A percentile compares a stretch with the other conserved stretches of the same genome.
Evolutionary conservation across 73 alveolate genomes (phyloP).

Genomic region (Symbiodinium pilosum): DNA sequence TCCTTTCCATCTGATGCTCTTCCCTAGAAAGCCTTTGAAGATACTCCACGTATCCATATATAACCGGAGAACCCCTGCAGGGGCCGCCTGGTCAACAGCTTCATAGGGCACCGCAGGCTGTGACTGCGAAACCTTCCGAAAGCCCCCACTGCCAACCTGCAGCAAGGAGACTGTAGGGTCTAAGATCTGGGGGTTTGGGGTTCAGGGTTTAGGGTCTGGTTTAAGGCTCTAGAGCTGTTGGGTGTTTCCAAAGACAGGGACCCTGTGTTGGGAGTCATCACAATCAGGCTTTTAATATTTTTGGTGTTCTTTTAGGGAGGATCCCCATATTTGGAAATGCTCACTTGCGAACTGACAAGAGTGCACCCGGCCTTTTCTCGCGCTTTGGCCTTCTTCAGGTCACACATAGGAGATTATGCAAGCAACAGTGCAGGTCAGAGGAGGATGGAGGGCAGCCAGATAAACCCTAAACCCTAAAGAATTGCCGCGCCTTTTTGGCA

Average conservation of each 20-base stretch:
- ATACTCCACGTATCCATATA: too few species aligned
- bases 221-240: not conserved
- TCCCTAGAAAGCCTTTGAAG: not conserved
- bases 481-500: constrained; percentile 32
- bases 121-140: constrained; percentile 86
- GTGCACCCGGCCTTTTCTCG: constrained; percentile 52
- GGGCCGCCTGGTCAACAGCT: constrained; percentile 66
- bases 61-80: not conserved
- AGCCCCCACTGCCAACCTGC: constrained; percentile 78
- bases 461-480: not conserved
- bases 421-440: not conserved
- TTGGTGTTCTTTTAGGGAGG: too few species aligned
- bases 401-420: not conserved
- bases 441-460: too few species aligned
- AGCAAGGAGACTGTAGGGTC: not conserved
- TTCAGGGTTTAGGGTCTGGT: too few species aligned
- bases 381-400: constrained; percentile 89
- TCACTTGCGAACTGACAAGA: not conserved
- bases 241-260: too few species aligned
- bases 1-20: too few species aligned
- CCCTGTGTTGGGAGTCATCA: too few species aligned
- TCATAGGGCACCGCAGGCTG: constrained; percentile 85
- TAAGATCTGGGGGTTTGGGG: not conserved
- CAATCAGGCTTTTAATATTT: too few species aligned
- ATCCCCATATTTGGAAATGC: not conserved